These are phyloP conservation scores for Crithidia brevicula DNA, from an alignment of 208 protist species.

Conservation along the genomic window DNA sequence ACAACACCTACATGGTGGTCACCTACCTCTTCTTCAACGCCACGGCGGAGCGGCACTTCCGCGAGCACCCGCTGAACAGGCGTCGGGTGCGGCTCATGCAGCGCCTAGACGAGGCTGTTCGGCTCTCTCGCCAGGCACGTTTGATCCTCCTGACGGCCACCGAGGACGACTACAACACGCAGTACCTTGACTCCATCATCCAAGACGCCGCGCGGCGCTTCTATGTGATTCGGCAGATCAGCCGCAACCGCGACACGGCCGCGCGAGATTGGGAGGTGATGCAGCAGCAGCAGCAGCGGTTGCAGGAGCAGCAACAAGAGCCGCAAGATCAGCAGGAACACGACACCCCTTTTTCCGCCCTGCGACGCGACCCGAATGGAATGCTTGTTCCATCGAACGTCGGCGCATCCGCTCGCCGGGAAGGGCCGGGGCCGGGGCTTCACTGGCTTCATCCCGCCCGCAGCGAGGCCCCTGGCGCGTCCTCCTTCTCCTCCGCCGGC, in stretches of 20 bases:
- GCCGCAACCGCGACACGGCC: slow-evolving; percentile 7
- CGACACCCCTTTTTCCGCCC: neutral
- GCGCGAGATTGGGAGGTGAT: neutral
- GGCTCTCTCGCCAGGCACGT: slow-evolving; percentile 41
- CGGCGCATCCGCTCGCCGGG: too few relatives aligned
- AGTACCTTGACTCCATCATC: slow-evolving; percentile 37
- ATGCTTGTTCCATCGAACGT: neutral
- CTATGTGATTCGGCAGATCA: slow-evolving; percentile 28
- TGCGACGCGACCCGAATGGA: neutral
- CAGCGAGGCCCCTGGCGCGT: too few relatives aligned
- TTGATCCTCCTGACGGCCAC: slow-evolving; percentile 41
- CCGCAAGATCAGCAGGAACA: neutral
- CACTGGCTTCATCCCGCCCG: too few relatives aligned
- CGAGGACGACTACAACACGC: slow-evolving; percentile 36
- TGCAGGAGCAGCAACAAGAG: neutral
- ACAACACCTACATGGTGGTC: slow-evolving; percentile 14
- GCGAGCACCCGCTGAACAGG: slow-evolving; percentile 33
- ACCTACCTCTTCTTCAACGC: slow-evolving; percentile 51
- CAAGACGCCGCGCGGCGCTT: slow-evolving; percentile 31
- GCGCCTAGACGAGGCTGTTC: slow-evolving; percentile 34
- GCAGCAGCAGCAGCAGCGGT: slow-evolving; percentile 13
- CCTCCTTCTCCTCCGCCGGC: too few relatives aligned
- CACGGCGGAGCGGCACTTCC: slow-evolving; percentile 45
- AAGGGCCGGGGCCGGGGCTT: too few relatives aligned
- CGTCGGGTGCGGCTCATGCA: slow-evolving; percentile 35